Conservation (phyloP, 768 basidiomycete genomes). For the Amanita polypyramis region DNA sequence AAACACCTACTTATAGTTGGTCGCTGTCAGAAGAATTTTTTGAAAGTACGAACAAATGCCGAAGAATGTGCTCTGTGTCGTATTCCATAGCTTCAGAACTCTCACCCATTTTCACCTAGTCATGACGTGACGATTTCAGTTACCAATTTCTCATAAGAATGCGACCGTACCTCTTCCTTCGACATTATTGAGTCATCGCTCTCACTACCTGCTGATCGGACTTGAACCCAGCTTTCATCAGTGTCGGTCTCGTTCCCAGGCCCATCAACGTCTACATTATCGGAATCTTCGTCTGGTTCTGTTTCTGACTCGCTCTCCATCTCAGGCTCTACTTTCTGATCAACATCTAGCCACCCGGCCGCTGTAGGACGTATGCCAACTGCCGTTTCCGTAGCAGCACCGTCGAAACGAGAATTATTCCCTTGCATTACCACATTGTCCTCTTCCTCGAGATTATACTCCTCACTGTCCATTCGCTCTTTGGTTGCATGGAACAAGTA, state of each 20-base stretch:
- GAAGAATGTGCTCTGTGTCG: slow-evolving; percentile 71
- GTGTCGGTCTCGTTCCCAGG: slow-evolving; percentile 10
- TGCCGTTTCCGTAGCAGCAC: slow-evolving; percentile 8
- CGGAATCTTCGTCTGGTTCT: slow-evolving; percentile 54
- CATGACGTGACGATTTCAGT: not conserved
- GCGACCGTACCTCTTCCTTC: not conserved
- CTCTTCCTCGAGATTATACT: slow-evolving; percentile 37
- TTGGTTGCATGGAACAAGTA: slow-evolving; percentile 73
- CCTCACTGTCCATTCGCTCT: slow-evolving; percentile 34
- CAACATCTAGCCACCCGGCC: slow-evolving; percentile 47
- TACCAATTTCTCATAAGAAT: not conserved
- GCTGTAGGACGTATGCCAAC: slow-evolving; percentile 34
- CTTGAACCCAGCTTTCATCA: slow-evolving; percentile 9
- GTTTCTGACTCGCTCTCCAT: slow-evolving; percentile 30
- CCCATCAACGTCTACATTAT: slow-evolving; percentile 40
- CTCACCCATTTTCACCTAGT: slow-evolving; percentile 62
- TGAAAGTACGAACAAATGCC: slow-evolving; percentile 52
- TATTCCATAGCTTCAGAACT: slow-evolving; percentile 60
- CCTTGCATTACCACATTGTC: slow-evolving; percentile 24
- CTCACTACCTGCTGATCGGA: slow-evolving; percentile 9
- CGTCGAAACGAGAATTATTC: slow-evolving; percentile 10
- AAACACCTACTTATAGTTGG: slow-evolving; percentile 46
- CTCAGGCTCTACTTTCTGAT: slow-evolving; percentile 19
- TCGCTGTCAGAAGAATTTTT: not conserved
- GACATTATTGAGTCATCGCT: slow-evolving; percentile 13